phyloP scores from a whole-genome alignment of 2,329 filamentous ascomycete genomes.

The Colletotrichum chrysophilum region DNA sequence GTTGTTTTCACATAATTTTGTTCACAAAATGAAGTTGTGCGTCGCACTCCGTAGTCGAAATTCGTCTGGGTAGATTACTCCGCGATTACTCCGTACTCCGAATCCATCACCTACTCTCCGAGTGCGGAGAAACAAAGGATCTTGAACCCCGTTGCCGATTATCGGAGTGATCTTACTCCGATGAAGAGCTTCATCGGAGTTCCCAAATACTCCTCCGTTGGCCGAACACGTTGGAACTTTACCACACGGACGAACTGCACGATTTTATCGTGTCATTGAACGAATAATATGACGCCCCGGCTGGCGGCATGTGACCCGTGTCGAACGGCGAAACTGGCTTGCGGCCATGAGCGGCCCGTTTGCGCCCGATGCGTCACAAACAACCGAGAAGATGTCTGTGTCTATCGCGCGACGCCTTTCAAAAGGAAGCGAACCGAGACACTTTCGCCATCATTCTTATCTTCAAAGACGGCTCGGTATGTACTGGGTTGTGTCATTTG shows the following conservation, averaged over 20 bases:
- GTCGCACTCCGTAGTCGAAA: background rate
- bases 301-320: background rate
- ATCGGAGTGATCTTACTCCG: background rate
- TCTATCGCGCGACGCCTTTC: background rate
- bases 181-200: background rate
- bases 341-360: background rate
- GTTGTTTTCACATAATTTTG: rapidly evolving
- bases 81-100: background rate
- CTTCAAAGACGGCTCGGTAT: background rate
- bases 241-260: background rate
- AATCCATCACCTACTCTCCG: background rate
- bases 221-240: background rate
- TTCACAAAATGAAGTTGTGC: rapidly evolving
- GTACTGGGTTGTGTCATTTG: background rate
- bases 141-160: background rate
- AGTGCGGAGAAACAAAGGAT: background rate
- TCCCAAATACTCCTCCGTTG: background rate
- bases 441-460: background rate
- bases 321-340: background rate
- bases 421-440: background rate
- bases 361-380: background rate
- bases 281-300: background rate
- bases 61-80: background rate
- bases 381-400: background rate
- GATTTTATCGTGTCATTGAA: background rate